phyloP scores from a whole-genome alignment of 1,284 basidiomycete species.

The Sporisorium scitamineum region DNA sequence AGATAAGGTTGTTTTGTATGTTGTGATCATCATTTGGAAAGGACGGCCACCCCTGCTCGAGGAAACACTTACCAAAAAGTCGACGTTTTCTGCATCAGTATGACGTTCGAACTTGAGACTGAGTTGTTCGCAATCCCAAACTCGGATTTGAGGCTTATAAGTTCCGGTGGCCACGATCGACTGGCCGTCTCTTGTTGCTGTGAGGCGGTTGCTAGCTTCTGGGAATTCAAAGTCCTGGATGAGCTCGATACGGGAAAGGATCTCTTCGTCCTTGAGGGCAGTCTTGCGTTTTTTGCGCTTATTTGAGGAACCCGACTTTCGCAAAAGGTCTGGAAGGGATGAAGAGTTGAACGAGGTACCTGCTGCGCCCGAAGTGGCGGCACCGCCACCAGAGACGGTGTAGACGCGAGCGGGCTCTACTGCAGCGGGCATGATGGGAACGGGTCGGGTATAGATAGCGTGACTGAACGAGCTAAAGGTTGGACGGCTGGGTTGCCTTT shows the following conservation, averaged over 20 bases:
- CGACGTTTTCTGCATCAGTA: slow-evolving; percentile 95
- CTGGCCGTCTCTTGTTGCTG: slow-evolving; percentile 89
- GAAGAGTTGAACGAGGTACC: slow-evolving; percentile 65
- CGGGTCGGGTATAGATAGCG: not conserved
- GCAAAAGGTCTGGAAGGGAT: slow-evolving; percentile 65
- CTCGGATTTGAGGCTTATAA: slow-evolving; percentile 97
- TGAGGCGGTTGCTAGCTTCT: slow-evolving; percentile 91
- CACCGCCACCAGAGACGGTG: slow-evolving; percentile 61
- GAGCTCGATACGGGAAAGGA: slow-evolving; percentile 64
- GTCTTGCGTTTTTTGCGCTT: slow-evolving; percentile 65
- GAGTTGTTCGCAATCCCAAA: slow-evolving; percentile 94
- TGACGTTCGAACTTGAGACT: slow-evolving; percentile 96
- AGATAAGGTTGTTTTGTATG: slow-evolving; percentile 58
- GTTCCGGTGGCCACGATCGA: slow-evolving; percentile 94
- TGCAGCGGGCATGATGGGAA: slow-evolving; percentile 51
- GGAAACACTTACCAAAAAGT: slow-evolving; percentile 88
- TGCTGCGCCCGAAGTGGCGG: slow-evolving; percentile 53
- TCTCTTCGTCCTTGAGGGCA: slow-evolving; percentile 55
- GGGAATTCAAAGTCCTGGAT: slow-evolving; percentile 94
- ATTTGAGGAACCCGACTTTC: slow-evolving; percentile 64
- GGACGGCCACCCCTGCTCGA: not conserved
- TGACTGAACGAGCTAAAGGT: not conserved
- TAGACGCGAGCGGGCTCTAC: slow-evolving; percentile 65
- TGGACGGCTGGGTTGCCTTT: slow-evolving; percentile 9
- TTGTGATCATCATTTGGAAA: slow-evolving; percentile 30